Conservation (phyloP, 805 yeast species). For the Debaryomyces maramus region DNA sequence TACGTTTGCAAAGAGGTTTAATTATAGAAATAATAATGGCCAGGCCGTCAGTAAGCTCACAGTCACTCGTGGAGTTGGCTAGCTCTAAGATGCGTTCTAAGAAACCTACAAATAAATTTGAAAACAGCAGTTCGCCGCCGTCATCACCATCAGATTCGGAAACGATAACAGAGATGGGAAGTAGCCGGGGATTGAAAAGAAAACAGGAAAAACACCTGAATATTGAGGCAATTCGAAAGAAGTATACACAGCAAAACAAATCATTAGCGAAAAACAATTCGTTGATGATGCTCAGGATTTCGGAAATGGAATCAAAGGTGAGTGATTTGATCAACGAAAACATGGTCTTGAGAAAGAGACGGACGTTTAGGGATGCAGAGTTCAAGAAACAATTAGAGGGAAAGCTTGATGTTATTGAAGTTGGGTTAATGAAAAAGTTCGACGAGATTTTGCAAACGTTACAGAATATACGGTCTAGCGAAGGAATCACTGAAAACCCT, state of each 20-base stretch:
- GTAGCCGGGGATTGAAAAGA: constrained; percentile 1
- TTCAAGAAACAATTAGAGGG: constrained; percentile 35
- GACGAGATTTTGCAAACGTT: constrained; percentile 47
- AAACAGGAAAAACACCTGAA: constrained; percentile 1
- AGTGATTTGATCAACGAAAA: constrained; percentile 53
- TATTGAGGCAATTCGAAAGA: constrained; percentile 25
- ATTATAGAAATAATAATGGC: constrained; percentile 13
- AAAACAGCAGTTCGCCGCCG: not conserved
- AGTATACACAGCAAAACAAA: constrained; percentile 49
- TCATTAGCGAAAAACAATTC: constrained; percentile 63
- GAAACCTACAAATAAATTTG: not conserved
- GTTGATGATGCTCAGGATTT: constrained; percentile 48
- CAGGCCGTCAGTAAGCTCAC: constrained; percentile 18
- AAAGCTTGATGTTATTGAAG: constrained; percentile 41
- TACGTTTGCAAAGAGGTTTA: too few relatives aligned
- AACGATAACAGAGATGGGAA: not conserved
- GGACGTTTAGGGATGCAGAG: constrained; percentile 25
- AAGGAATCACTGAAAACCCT: constrained; percentile 32
- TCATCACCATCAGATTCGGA: not conserved
- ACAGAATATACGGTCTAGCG: constrained; percentile 38
- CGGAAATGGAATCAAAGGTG: constrained; percentile 53
- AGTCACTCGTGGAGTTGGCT: constrained; percentile 14
- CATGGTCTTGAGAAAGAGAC: constrained; percentile 38
- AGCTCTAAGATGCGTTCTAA: constrained; percentile 1
- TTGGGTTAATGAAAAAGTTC: constrained; percentile 39